Evolutionary conservation across 2,329 filamentous ascomycete species (phyloP).

Genomic region (Sporothrix phasma): DNA sequence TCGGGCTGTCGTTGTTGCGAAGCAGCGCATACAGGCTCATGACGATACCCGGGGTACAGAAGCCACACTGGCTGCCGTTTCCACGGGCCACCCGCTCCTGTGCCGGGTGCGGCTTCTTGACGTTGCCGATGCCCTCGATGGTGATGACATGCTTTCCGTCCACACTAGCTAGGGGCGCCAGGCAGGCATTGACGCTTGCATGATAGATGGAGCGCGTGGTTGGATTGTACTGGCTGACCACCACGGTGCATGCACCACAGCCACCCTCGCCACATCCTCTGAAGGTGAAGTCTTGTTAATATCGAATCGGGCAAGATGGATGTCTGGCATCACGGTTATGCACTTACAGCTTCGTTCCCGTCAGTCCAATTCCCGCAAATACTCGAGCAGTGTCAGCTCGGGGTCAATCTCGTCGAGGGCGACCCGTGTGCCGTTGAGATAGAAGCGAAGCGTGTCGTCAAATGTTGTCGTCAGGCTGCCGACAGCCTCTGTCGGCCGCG

Average conservation of each 20-base stretch:
- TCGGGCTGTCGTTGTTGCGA: slow-evolving; percentile 69
- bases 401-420: slow-evolving; percentile 80
- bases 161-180: slow-evolving; percentile 83
- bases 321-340: background rate
- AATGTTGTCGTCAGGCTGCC: slow-evolving; percentile 61
- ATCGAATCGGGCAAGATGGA: background rate
- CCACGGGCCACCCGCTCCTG: slow-evolving; percentile 86
- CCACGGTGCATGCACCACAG: slow-evolving; percentile 92
- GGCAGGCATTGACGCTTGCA: slow-evolving; percentile 90
- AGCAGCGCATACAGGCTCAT: slow-evolving; percentile 95
- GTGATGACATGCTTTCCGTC: slow-evolving; percentile 98
- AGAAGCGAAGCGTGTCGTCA: slow-evolving; percentile 84
- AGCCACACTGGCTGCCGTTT: slow-evolving; percentile 82
- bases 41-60: slow-evolving; percentile 95
- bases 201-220: slow-evolving; percentile 91
- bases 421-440: slow-evolving; percentile 86
- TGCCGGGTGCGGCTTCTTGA: slow-evolving; percentile 74
- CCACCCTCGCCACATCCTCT: slow-evolving; percentile 90
- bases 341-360: slow-evolving; percentile 75
- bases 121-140: slow-evolving; percentile 87
- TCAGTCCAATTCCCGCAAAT: slow-evolving; percentile 82
- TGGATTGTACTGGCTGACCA: slow-evolving; percentile 86
- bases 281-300: background rate
- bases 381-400: slow-evolving; percentile 85
- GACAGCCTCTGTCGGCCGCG: slow-evolving; percentile 21